Conservation (phyloP, 2,329 filamentous ascomycete species). For the Diaporthe citrichinensis region DNA sequence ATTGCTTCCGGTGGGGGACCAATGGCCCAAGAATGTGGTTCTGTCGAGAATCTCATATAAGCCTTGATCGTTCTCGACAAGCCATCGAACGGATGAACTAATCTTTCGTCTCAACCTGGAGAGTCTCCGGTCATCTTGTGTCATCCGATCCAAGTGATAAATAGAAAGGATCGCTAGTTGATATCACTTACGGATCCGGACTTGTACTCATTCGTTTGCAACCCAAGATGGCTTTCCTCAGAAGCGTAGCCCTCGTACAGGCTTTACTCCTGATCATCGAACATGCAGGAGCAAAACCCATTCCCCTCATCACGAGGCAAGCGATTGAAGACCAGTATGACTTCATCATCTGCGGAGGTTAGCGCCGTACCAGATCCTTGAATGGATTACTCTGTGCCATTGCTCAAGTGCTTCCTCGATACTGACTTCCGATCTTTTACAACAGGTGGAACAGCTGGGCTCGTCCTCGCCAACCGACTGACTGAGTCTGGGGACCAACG, state of each 20-base stretch:
- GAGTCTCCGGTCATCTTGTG: not conserved
- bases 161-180: not conserved
- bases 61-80: constrained; percentile 1
- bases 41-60: constrained; percentile 27
- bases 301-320: not conserved
- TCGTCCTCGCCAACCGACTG: constrained; percentile 47
- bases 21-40: not conserved
- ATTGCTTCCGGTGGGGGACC: constrained; percentile 12
- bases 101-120: not conserved
- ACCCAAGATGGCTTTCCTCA: constrained; percentile 11
- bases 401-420: not conserved
- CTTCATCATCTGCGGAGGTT: constrained; percentile 28
- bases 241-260: not conserved
- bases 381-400: not conserved
- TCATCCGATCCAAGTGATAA: not conserved
- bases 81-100: not conserved
- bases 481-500: constrained; percentile 45
- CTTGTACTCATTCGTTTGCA: not conserved
- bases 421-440: not conserved
- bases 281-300: not conserved
- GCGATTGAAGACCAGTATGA: constrained; percentile 11
- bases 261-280: not conserved
- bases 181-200: not conserved
- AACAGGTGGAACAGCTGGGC: constrained; percentile 46
- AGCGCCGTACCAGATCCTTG: not conserved